phyloP scores from a whole-genome alignment of 2,329 filamentous ascomycete genomes.

The Phaeosphaeriaceae sp. region DNA sequence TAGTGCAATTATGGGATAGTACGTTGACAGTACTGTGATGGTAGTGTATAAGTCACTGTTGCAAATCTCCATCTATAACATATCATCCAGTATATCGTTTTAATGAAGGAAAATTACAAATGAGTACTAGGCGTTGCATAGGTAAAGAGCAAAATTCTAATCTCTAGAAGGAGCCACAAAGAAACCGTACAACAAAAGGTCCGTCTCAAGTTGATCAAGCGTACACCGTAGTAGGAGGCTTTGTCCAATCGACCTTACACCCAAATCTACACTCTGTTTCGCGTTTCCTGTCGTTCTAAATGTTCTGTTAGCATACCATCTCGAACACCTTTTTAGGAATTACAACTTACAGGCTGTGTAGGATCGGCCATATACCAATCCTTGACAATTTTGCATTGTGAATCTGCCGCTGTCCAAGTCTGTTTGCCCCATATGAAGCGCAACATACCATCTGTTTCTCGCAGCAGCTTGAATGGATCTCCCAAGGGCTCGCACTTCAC shows the following conservation, averaged over 20 bases:
- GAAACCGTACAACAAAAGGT: too few species aligned
- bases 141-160: too few species aligned
- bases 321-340: too few species aligned
- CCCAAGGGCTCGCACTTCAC: slow-evolving; percentile 1
- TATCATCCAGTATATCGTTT: too few species aligned
- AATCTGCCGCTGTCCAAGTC: slow-evolving; percentile 1
- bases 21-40: too few species aligned
- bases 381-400: neutral
- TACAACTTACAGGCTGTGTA: neutral
- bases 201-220: neutral
- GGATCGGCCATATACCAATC: slow-evolving; percentile 4
- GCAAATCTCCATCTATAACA: too few species aligned
- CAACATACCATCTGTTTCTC: slow-evolving; percentile 1
- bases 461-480: neutral
- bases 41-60: too few species aligned
- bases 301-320: too few species aligned
- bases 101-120: too few species aligned
- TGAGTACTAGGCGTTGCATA: too few species aligned
- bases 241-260: slow-evolving; percentile 7
- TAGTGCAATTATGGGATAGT: too few species aligned
- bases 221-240: neutral
- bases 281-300: neutral
- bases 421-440: slow-evolving; percentile 1
- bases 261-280: slow-evolving; percentile 6
- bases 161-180: too few species aligned